A percentile compares a stretch with the other conserved stretches of the same genome.
These are phyloP conservation scores for Fermentozyma sake DNA, from an alignment of 1,139 yeast species.

Conservation along the genomic window DNA sequence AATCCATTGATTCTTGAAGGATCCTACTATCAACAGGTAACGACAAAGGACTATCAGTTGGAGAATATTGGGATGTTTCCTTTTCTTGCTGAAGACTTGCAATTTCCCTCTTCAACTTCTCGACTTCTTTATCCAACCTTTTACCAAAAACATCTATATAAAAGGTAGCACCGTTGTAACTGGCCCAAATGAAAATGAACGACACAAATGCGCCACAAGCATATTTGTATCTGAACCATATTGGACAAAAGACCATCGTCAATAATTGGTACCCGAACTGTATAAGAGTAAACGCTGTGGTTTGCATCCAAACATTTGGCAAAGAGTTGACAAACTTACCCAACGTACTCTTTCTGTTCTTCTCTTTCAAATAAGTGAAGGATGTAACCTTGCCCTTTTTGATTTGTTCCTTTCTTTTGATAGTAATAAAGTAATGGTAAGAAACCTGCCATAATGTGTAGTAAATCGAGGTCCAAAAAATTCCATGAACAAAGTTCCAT, in stretches of 20 bases:
- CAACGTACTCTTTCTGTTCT: slow-evolving; percentile 58
- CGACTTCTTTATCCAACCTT: slow-evolving; percentile 78
- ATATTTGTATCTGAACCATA: slow-evolving; percentile 70
- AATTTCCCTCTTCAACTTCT: slow-evolving; percentile 65
- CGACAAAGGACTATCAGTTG: slow-evolving; percentile 4
- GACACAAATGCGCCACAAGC: slow-evolving; percentile 68
- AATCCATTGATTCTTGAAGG: slow-evolving; percentile 4
- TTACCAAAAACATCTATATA: slow-evolving; percentile 90
- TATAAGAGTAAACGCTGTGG: slow-evolving; percentile 76
- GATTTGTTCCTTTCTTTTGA: slow-evolving; percentile 73
- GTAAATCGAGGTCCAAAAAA: slow-evolving; percentile 75
- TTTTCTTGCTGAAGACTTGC: slow-evolving; percentile 37
- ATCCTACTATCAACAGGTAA: too few species aligned
- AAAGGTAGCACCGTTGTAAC: slow-evolving; percentile 92
- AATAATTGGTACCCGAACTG: slow-evolving; percentile 83
- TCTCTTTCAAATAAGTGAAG: slow-evolving; percentile 74
- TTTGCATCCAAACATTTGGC: slow-evolving; percentile 80
- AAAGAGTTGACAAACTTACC: slow-evolving; percentile 80
- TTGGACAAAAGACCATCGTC: slow-evolving; percentile 88
- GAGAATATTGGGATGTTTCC: slow-evolving; percentile 9
- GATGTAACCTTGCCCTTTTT: slow-evolving; percentile 85
- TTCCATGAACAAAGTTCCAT: slow-evolving; percentile 72
- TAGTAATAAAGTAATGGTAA: slow-evolving; percentile 89
- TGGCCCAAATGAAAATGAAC: slow-evolving; percentile 70
- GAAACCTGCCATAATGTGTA: slow-evolving; percentile 89